Evolutionary conservation across 768 basidiomycete genomes (phyloP).

Genomic region (Sistotremastrum niveocremeum): DNA sequence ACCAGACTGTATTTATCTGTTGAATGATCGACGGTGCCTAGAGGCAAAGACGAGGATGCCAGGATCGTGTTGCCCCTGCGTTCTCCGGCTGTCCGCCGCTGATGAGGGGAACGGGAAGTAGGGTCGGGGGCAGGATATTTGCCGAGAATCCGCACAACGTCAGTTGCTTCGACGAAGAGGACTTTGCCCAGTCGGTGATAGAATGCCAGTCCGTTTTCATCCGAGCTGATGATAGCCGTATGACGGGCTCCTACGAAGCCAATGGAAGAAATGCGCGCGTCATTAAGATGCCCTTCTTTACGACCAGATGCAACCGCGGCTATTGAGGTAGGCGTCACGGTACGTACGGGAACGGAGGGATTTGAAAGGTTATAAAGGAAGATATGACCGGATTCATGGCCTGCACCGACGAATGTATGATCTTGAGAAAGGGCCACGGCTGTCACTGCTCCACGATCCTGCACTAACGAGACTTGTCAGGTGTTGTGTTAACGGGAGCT

Average conservation of each 20-base stretch:
- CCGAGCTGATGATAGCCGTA: conserved; percentile 83
- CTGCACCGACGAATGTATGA: conserved; percentile 83
- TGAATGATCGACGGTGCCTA: conserved; percentile 58
- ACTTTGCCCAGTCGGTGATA: conserved; percentile 92
- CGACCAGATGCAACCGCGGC: conserved; percentile 59
- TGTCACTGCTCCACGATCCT: conserved; percentile 59
- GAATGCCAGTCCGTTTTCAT: conserved; percentile 85
- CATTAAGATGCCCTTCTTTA: conserved; percentile 74
- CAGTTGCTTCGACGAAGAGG: conserved; percentile 87
- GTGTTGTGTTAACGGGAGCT: background rate
- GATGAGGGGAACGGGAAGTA: conserved; percentile 11
- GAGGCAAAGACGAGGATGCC: conserved; percentile 67
- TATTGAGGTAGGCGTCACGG: conserved; percentile 55
- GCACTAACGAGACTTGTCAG: background rate
- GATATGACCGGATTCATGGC: conserved; percentile 74
- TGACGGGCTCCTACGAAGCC: conserved; percentile 86
- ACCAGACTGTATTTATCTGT: conserved; percentile 72
- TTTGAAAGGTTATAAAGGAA: conserved; percentile 73
- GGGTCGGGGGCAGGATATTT: conserved; percentile 57
- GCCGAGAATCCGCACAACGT: conserved; percentile 86
- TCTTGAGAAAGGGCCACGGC: conserved; percentile 86
- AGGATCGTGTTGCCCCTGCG: conserved; percentile 52
- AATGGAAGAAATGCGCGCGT: conserved; percentile 67
- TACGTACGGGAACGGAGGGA: conserved; percentile 52
- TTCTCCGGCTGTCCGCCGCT: conserved; percentile 28